Evolutionary conservation across 129 eudicot genomes (phyloP).

Genomic region (Flaveria robusta): DNA sequence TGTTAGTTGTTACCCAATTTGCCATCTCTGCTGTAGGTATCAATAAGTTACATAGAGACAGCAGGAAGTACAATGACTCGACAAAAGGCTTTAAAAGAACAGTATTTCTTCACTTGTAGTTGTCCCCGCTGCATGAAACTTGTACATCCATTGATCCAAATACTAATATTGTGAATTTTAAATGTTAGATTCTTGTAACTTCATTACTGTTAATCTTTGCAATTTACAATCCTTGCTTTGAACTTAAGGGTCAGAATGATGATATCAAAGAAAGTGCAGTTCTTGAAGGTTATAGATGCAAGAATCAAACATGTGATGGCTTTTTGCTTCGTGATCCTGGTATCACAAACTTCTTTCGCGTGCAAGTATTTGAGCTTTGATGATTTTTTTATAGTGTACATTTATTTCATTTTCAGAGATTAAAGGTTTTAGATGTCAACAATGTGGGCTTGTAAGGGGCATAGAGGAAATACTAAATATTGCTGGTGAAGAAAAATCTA

Average conservation of each 20-base stretch:
- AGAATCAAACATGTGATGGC: conserved; percentile 60
- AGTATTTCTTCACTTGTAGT: conserved; percentile 78
- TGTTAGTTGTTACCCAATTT: background rate
- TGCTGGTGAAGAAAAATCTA: conserved; percentile 51
- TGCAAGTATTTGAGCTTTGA: conserved; percentile 14
- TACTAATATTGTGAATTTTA: background rate
- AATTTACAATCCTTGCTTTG: conserved; percentile 10
- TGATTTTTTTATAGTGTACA: conserved; percentile 14
- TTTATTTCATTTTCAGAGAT: conserved; percentile 45
- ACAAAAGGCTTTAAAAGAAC: conserved; percentile 86
- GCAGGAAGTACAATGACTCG: conserved; percentile 95
- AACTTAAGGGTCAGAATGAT: conserved; percentile 66
- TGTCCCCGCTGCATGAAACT: conserved; percentile 77
- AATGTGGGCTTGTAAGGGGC: conserved; percentile 68
- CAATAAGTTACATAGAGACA: conserved; percentile 89
- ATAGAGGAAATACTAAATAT: conserved; percentile 62
- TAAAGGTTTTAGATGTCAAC: conserved; percentile 75
- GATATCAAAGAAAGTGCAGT: conserved; percentile 92
- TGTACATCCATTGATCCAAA: conserved; percentile 36
- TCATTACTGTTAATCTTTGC: conserved; percentile 12
- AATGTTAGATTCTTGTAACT: background rate
- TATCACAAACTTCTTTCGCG: conserved; percentile 27
- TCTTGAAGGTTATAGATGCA: conserved; percentile 91
- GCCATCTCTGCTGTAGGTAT: conserved; percentile 47
- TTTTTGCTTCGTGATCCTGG: conserved; percentile 91